phyloP scores from a whole-genome alignment of 495 filamentous ascomycete species.

The Tirmania nivea region DNA sequence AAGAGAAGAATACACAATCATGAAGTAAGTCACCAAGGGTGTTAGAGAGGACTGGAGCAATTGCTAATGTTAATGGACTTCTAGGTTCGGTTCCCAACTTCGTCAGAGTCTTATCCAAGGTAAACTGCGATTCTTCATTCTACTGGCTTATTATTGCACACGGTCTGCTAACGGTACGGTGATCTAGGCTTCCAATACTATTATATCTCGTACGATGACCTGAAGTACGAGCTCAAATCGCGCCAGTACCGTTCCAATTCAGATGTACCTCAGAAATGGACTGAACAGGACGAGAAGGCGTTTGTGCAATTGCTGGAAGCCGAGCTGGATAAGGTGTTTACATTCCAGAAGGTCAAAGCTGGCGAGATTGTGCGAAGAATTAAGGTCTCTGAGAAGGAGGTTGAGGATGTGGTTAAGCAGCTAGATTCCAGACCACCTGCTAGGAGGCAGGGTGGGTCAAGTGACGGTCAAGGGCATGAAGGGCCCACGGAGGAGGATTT shows the following conservation, averaged over 20 bases:
- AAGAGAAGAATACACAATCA: too few relatives aligned
- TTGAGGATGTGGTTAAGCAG: conserved; percentile 60
- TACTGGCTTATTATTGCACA: neutral
- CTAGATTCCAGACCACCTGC: conserved; percentile 34
- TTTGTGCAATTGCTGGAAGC: conserved; percentile 73
- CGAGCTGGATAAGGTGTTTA: conserved; percentile 91
- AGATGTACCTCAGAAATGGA: conserved; percentile 49
- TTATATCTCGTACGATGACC: conserved; percentile 90
- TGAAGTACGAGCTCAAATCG: conserved; percentile 64
- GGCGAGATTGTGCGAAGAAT: conserved; percentile 85
- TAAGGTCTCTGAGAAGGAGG: conserved; percentile 63
- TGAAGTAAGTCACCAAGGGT: too few relatives aligned
- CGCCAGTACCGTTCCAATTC: conserved; percentile 30
- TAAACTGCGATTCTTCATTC: neutral
- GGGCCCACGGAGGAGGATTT: conserved; percentile 75
- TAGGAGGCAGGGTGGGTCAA: neutral
- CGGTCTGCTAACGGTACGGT: neutral
- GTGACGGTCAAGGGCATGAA: conserved; percentile 24
- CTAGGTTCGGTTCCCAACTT: conserved; percentile 92
- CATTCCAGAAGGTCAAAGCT: conserved; percentile 87
- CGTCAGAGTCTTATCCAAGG: conserved; percentile 68
- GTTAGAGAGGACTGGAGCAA: too few relatives aligned
- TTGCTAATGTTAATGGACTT: too few relatives aligned
- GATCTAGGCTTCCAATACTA: conserved; percentile 31
- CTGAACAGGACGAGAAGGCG: conserved; percentile 69